A percentile compares a stretch with the other conserved stretches of the same genome.
Evolutionary conservation across 2,329 filamentous ascomycete species (phyloP).

Genomic region (Bertia moriformis): DNA sequence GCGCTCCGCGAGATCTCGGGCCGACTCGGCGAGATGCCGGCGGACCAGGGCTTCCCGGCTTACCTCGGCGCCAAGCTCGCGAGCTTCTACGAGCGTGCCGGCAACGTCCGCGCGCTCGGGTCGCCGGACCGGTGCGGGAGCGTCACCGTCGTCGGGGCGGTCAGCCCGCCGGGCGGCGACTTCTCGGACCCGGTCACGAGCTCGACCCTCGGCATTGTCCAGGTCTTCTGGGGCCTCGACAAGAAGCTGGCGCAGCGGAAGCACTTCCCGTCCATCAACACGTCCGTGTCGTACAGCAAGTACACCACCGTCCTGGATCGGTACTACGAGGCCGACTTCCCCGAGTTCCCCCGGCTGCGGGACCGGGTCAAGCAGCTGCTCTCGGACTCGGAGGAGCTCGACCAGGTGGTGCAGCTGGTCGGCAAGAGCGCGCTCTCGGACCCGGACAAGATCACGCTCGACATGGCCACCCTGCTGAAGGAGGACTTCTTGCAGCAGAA

Average conservation of each 20-base stretch:
- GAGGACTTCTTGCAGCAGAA: constrained; percentile 99
- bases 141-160: constrained; percentile 94
- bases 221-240: constrained; percentile 99
- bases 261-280: constrained; percentile 98
- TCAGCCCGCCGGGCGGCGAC: constrained; percentile 94
- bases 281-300: constrained; percentile 86
- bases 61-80: constrained; percentile 94
- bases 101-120: constrained; percentile 70
- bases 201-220: constrained; percentile 87
- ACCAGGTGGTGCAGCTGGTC: constrained; percentile 96
- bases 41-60: constrained; percentile 97
- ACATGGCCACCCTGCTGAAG: constrained; percentile 82
- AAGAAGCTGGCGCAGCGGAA: constrained; percentile 99
- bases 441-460: constrained; percentile 93
- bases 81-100: constrained; percentile 97
- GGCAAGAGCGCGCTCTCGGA: constrained; percentile 94
- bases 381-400: constrained; percentile 87
- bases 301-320: constrained; percentile 80
- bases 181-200: constrained; percentile 96
- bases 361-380: constrained; percentile 89
- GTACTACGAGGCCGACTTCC: constrained; percentile 85
- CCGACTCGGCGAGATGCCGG: constrained; percentile 98
- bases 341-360: constrained; percentile 83
- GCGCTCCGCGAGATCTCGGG: constrained; percentile 96
- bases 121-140: constrained; percentile 79